phyloP scores from a whole-genome alignment of 306 rosid species.

The Citrullus amarus region DNA sequence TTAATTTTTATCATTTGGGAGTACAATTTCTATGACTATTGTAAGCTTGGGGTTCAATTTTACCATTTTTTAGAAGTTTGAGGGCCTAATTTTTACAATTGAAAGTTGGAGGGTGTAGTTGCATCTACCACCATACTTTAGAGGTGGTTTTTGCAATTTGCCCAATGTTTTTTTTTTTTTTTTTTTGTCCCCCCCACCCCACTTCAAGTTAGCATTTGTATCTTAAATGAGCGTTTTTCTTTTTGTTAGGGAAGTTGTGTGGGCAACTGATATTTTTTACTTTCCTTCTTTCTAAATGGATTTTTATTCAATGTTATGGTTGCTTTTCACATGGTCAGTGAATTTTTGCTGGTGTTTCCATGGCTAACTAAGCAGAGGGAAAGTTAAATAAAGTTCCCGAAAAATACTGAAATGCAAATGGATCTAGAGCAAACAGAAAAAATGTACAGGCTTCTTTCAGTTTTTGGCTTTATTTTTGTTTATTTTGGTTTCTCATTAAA shows the following conservation, averaged over 20 bases:
- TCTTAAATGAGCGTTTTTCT: not conserved
- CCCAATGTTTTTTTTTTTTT: not conserved
- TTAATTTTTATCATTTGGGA: no score
- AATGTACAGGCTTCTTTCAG: not conserved
- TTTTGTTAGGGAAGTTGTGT: not conserved
- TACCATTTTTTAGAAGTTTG: no score
- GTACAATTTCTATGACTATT: no score
- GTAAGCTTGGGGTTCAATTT: no score
- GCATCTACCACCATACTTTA: no score
- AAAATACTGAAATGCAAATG: not conserved
- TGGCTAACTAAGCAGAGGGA: not conserved
- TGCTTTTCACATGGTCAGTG: not conserved
- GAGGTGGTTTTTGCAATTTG: no score
- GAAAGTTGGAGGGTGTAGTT: no score
- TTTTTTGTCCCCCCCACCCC: no score
- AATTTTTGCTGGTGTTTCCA: not conserved
- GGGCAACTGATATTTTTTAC: not conserved
- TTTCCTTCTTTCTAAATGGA: not conserved
- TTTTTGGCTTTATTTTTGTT: not conserved
- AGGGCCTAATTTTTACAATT: no score
- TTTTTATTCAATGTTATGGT: not conserved
- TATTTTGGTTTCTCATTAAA: not conserved
- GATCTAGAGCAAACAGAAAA: not conserved
- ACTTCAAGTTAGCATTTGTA: not conserved
- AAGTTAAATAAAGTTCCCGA: not conserved